Base-by-base conservation (phyloP, 495 filamentous ascomycete species). In the Tirmania nivea region DNA sequence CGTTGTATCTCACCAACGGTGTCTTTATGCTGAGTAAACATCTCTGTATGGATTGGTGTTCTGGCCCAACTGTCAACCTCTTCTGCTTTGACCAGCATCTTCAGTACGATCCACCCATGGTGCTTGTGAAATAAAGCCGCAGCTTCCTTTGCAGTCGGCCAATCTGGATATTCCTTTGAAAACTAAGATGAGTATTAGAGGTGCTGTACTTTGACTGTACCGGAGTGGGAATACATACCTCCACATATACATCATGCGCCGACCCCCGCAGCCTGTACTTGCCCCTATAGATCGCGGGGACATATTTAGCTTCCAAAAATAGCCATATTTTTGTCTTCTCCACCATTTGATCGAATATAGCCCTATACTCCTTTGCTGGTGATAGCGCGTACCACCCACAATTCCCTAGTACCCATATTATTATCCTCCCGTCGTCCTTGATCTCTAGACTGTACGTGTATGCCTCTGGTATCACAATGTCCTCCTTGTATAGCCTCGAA, bases 261-360 rank as follows among this genome's bases (percentile, higher is more conserved):
- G 37, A 31, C 14, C 39, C 52, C 8, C 25, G 17, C 34, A 54
- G n/a, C n/a, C 37, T 34, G 31, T 8, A 37, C 52, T 12, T 20
- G 7, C 39, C 52, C 52, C 11, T 48, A 10, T 12, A 48, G 48
- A 20, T 54, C 35, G 25, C 25, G 2, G 25, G 25, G 25, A 31
- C 19, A 20, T 62, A 62, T n/a, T 50, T 47, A 25, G 58, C 59
- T 35, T 61, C 49, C 34, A 62, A 31, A 19, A 62, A 62, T 20
- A 55, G 49, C 60, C 60, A 62, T 14, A 60, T 35, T 12, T 34
- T 51, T n/a, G 55, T 53, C 53, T 62, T 62, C 56, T 62, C 59
- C 11, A 58, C 7, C 36, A 54, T 50, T 14, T 25, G 17, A 4
- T 52, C 8, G 8, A 62, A 62, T 47, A 56, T 53, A 2, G 36